phyloP scores from a whole-genome alignment of 2,329 filamentous ascomycete species.

The Cladosporium cucumerinum region DNA sequence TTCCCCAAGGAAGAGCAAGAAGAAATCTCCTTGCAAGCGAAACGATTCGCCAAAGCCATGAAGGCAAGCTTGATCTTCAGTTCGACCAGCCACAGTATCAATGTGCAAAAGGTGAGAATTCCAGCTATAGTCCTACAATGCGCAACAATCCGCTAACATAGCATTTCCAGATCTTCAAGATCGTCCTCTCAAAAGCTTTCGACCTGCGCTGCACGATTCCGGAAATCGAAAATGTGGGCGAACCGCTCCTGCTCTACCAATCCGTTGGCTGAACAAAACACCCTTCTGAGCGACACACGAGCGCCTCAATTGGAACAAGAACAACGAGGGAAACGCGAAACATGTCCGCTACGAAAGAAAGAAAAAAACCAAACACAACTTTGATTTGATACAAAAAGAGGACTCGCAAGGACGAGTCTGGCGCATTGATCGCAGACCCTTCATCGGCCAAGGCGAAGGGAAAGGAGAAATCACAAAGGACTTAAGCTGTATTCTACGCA shows the following conservation, averaged over 20 bases:
- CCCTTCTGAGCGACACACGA: neutral
- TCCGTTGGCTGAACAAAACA: constrained; percentile 35
- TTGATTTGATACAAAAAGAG: neutral
- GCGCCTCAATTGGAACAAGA: neutral
- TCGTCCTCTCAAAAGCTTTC: constrained; percentile 96
- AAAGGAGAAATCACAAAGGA: neutral
- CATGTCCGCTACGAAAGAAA: constrained; percentile 4
- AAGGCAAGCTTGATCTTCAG: constrained; percentile 96
- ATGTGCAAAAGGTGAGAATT: constrained; percentile 83
- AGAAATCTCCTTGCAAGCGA: constrained; percentile 96
- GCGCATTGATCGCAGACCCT: neutral
- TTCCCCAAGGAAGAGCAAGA: constrained; percentile 96
- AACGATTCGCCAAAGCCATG: constrained; percentile 97
- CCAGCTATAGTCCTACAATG: neutral
- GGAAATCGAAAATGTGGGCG: constrained; percentile 96
- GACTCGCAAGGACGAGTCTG: neutral
- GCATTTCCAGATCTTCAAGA: constrained; percentile 85
- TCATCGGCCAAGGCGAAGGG: neutral
- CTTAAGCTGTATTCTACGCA: constrained; percentile 3
- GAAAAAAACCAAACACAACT: neutral
- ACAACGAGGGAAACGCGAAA: constrained; percentile 1
- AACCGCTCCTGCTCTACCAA: constrained; percentile 84
- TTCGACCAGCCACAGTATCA: constrained; percentile 98
- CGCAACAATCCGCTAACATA: neutral
- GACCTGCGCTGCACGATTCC: constrained; percentile 98